Conservation (phyloP, 1,139 yeast species). For the Geotrichum bryndzae region DNA sequence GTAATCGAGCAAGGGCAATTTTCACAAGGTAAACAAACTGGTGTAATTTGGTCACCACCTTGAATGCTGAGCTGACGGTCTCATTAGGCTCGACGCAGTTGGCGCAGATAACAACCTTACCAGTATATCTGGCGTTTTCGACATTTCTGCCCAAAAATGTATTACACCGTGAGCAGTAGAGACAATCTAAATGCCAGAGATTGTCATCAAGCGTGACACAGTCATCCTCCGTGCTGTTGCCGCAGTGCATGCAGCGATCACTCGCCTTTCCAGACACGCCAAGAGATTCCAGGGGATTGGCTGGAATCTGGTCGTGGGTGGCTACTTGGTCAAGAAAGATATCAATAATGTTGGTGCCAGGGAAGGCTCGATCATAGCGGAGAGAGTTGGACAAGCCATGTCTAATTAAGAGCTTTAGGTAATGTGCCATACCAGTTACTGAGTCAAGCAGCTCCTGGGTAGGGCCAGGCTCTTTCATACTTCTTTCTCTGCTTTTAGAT, state of each 20-base stretch:
- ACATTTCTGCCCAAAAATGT: constrained; percentile 21
- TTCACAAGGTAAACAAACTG: constrained; percentile 74
- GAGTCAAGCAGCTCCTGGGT: constrained; percentile 67
- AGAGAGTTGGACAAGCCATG: constrained; percentile 74
- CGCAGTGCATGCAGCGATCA: constrained; percentile 70
- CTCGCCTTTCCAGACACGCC: constrained; percentile 61
- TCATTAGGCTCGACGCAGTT: constrained; percentile 49
- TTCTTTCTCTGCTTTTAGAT: constrained; percentile 34
- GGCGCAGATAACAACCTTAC: constrained; percentile 46
- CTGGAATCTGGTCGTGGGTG: constrained; percentile 42
- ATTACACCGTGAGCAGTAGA: constrained; percentile 45
- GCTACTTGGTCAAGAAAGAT: constrained; percentile 52
- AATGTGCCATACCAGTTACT: constrained; percentile 90
- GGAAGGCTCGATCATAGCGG: constrained; percentile 53
- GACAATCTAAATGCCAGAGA: constrained; percentile 81
- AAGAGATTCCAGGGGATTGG: constrained; percentile 42
- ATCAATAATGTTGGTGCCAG: constrained; percentile 58
- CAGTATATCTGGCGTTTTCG: constrained; percentile 41
- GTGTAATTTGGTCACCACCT: constrained; percentile 55
- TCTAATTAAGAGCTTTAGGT: constrained; percentile 75
- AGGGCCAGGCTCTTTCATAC: constrained; percentile 27
- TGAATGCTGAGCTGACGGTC: constrained; percentile 48
- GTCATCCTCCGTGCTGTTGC: constrained; percentile 72
- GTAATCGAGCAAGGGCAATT: constrained; percentile 78
- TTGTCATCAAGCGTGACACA: constrained; percentile 58